Evolutionary conservation across 225 moss, liverwort and hornwort genomes (phyloP), one percentile per base, ranked within the genome.

Genomic region (Straminergon stramineum): DNA sequence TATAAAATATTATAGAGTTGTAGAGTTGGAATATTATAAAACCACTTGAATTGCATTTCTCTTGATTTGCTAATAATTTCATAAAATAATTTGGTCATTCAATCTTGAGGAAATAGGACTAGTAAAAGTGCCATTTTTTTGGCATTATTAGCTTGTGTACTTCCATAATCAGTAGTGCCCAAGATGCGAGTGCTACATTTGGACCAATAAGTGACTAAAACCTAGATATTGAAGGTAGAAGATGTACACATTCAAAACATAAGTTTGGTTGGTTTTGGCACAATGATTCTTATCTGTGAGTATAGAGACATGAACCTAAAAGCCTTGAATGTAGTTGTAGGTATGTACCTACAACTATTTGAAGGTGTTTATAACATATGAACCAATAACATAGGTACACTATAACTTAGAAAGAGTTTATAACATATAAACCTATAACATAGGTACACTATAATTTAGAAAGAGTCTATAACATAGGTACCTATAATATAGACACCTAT

Each of bases 21-120:
- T 48, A 48, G 48, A 48, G n/a, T 45, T 4, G 2, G 1, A 10
- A 48, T 31, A 11, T 4, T 19, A 7, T 0, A 1, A 18, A 7
- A 31, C 51, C 11, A 34, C 13, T n/a, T 37, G 20, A 5, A 2
- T 48, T 48, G 18, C 17, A 75, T 20, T 52, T 32, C 0, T 75
- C 19, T 32, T 75, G 12, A 19, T 52, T 76, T 52, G 7, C 1
- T 13, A 76, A 11, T 51, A 51, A 32, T 8, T 0, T 76, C 34
- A 52, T 53, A 5, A 13, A 34, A 21, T 4, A 5, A 12, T 34
- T 31, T 22, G 14, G 34, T 34, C 35, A 30, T 53, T 52, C 53
- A 34, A 8, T 22, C 9, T 77, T 22, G 9, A 34, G 18, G 13
- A 51, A 66, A 35, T 66, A 35, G 23, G 9, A 77, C 1, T 77